These are phyloP conservation scores for Tetrahymena borealis DNA, from an alignment of 73 alveolate species.

Conservation along the genomic window DNA sequence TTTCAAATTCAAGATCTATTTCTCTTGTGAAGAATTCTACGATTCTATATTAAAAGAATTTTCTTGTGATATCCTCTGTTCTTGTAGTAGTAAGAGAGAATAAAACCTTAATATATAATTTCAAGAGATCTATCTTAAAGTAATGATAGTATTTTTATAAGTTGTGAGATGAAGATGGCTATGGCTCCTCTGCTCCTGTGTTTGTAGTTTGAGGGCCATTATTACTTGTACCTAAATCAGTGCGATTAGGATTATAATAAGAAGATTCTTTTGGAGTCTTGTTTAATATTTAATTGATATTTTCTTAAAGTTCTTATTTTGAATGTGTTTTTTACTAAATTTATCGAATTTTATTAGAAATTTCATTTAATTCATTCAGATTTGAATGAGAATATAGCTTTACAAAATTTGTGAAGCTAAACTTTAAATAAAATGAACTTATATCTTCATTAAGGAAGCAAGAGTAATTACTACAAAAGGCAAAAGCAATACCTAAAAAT, in stretches of 20 bases:
- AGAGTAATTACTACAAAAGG: constrained; percentile 4
- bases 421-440: constrained; percentile 12
- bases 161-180: constrained; percentile 53
- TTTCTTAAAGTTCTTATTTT: constrained; percentile 12
- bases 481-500: constrained; percentile 17
- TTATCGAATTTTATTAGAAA: constrained; percentile 14
- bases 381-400: constrained; percentile 23
- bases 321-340: background rate
- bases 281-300: constrained; percentile 46
- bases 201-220: constrained; percentile 24
- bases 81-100: constrained; percentile 87
- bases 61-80: constrained; percentile 88
- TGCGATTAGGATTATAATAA: constrained; percentile 67
- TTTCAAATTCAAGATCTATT: constrained; percentile 93
- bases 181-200: constrained; percentile 40
- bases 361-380: constrained; percentile 36
- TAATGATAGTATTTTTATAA: constrained; percentile 57
- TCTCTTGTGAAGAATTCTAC: constrained; percentile 87
- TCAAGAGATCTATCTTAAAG: constrained; percentile 72
- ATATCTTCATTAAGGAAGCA: constrained; percentile 27
- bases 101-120: constrained; percentile 85
- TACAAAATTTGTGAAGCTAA: constrained; percentile 23
- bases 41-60: constrained; percentile 83
- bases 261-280: constrained; percentile 12
- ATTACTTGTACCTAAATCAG: constrained; percentile 19